phyloP scores from a whole-genome alignment of 2,329 filamentous ascomycete genomes.

The Dothistroma septosporum region DNA sequence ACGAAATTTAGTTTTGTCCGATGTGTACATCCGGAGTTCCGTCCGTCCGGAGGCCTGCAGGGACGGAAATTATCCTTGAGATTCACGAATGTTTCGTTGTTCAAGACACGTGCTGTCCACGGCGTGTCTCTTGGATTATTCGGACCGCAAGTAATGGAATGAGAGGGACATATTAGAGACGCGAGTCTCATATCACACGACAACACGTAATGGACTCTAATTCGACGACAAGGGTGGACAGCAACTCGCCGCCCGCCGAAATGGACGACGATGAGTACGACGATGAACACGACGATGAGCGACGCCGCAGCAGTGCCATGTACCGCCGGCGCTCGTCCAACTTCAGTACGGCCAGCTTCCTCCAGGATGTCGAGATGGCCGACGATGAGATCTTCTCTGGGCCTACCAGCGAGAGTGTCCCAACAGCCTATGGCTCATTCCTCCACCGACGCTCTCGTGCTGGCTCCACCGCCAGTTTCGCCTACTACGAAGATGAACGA shows the following conservation, averaged over 20 bases:
- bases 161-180: slow-evolving; percentile 8
- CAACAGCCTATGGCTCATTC: slow-evolving; percentile 88
- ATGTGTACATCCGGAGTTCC: no score
- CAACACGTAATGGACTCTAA: slow-evolving; percentile 8
- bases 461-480: slow-evolving; percentile 83
- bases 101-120: background rate
- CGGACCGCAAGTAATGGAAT: background rate
- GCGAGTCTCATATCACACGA: slow-evolving; percentile 7
- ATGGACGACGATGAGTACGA: slow-evolving; percentile 23
- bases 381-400: slow-evolving; percentile 93
- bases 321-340: slow-evolving; percentile 64
- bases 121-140: background rate
- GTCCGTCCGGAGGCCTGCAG: no score
- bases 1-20: no score
- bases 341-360: slow-evolving; percentile 62
- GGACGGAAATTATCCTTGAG: background rate
- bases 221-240: slow-evolving; percentile 13
- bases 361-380: slow-evolving; percentile 98
- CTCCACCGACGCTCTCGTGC: slow-evolving; percentile 75
- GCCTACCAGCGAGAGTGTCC: slow-evolving; percentile 91
- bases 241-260: slow-evolving; percentile 6
- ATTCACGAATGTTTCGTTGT: background rate
- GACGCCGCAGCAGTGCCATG: slow-evolving; percentile 23
- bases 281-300: slow-evolving; percentile 16
- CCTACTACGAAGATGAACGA: slow-evolving; percentile 74